A percentile compares a stretch with the other conserved stretches of the same genome.
Conservation (phyloP, 805 yeast genomes). For the Priceomyces haplophilus region DNA sequence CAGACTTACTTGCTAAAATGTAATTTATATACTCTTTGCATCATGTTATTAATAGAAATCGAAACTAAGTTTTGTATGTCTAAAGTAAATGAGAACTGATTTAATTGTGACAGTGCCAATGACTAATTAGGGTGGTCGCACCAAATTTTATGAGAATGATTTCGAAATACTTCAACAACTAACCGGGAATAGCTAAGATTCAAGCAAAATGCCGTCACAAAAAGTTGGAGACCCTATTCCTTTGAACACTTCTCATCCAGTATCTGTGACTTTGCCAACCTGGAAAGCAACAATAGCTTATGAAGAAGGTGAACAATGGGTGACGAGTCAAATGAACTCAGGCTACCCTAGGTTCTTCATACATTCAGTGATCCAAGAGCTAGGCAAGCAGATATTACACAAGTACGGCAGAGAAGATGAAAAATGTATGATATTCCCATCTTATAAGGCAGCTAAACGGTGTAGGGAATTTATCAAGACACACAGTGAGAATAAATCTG, state of each 20-base stretch:
- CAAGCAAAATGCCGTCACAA: constrained; percentile 29
- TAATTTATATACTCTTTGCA: constrained; percentile 1
- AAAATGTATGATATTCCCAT: constrained; percentile 69
- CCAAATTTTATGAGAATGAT: no score
- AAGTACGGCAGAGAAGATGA: constrained; percentile 83
- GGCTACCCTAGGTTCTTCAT: constrained; percentile 89
- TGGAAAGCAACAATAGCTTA: constrained; percentile 94
- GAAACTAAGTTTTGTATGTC: background rate
- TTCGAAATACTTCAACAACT: no score
- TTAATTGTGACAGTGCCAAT: no score
- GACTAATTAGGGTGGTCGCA: no score
- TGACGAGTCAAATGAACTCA: constrained; percentile 68
- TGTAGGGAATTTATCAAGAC: constrained; percentile 74
- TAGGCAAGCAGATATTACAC: constrained; percentile 51
- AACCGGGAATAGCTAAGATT: no score
- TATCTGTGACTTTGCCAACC: constrained; percentile 90
- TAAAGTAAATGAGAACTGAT: no score
- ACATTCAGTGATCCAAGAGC: constrained; percentile 58
- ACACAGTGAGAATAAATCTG: constrained; percentile 29
- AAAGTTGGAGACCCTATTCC: constrained; percentile 84
- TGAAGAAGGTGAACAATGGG: constrained; percentile 85
- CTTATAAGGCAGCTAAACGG: constrained; percentile 74
- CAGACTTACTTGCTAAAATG: background rate
- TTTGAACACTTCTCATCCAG: constrained; percentile 86
- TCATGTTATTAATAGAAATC: constrained; percentile 1